phyloP scores from a whole-genome alignment of 768 basidiomycete genomes.

The Fistulinella prunicolor region DNA sequence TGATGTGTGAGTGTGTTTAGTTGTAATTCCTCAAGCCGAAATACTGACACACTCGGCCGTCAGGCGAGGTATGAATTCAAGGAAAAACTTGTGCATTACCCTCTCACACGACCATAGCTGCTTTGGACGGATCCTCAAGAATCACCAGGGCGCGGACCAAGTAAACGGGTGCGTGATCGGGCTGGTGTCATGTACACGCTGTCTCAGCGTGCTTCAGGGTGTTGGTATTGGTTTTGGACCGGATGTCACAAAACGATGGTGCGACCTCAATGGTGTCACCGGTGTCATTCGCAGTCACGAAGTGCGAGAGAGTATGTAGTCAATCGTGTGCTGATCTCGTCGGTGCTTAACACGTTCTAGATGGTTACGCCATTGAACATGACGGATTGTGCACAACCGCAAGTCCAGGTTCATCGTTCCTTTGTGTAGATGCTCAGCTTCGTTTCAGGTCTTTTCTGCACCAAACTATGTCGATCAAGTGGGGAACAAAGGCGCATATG shows the following conservation, averaged over 20 bases:
- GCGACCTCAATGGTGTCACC: conserved; percentile 78
- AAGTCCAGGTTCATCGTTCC: conserved; percentile 16
- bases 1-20: conserved; percentile 78
- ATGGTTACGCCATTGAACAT: conserved; percentile 94
- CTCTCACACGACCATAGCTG: conserved; percentile 44
- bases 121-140: conserved; percentile 98
- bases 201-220: conserved; percentile 50
- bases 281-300: conserved; percentile 95
- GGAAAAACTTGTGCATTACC: background rate
- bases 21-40: background rate
- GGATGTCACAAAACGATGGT: conserved; percentile 89
- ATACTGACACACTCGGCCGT: conserved; percentile 8
- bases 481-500: conserved; percentile 90
- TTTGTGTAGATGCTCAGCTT: conserved; percentile 10
- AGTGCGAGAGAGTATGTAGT: conserved; percentile 76
- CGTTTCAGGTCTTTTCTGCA: conserved; percentile 78
- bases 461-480: conserved; percentile 94
- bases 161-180: conserved; percentile 74
- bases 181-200: conserved; percentile 4
- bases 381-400: conserved; percentile 92
- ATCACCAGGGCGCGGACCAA: conserved; percentile 84
- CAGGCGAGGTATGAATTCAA: conserved; percentile 57
- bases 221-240: conserved; percentile 97
- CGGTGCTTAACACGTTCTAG: conserved; percentile 34
- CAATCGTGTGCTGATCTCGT: background rate